Evolutionary conservation across 2,329 filamentous ascomycete species (phyloP), one percentile per base, ranked within the genome.

Genomic region (Tolypocladium paradoxum): DNA sequence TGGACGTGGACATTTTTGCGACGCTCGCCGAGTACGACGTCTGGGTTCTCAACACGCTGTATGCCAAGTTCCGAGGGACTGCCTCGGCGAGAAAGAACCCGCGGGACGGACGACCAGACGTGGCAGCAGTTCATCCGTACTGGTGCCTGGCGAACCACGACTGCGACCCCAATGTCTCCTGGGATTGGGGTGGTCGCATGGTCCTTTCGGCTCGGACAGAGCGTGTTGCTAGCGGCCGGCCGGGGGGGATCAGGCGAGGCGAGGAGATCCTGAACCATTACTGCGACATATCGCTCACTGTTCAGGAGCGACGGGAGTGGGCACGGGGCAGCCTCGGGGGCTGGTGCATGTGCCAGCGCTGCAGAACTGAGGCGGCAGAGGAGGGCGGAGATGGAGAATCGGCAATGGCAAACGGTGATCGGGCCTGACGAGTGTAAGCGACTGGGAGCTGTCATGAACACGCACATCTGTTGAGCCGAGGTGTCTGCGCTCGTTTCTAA

Each of bases 101-200:
- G 0, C 80, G 81, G 60, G 88, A 92, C 57, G 88, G 90, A 3
- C 82, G 88, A 11, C 92, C 93, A 0, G 93, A 97, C 62, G 87
- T 96, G 5, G 90, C 89, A 31, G 92, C 92, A 31, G 91, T 97
- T 31, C 91, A 97, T 70, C 90, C 92, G 2, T 83, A 95, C 61
- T 99, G 93, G 90, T 97, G 91, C 70, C 76, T 97, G 33, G 91
- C 92, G 31, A 99, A 99, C 64, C 93, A 99, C 67, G 90, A 90
- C 67, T 99, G 93, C 70, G 84, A 96, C 65, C 93, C 93, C 9
- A 96, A 96, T 67, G 90, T 97, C 38, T 81, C 81, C 4, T 99
- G 93, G 93, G 88, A 95, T 63, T 96, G 91, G 89, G 84, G 86
- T 31, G 88, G 87, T 1, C 79, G 78, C 51, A 91, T 93, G 78